Evolutionary conservation across 2,329 filamentous ascomycete species (phyloP).

Genomic region (Tolypocladium sp.): DNA sequence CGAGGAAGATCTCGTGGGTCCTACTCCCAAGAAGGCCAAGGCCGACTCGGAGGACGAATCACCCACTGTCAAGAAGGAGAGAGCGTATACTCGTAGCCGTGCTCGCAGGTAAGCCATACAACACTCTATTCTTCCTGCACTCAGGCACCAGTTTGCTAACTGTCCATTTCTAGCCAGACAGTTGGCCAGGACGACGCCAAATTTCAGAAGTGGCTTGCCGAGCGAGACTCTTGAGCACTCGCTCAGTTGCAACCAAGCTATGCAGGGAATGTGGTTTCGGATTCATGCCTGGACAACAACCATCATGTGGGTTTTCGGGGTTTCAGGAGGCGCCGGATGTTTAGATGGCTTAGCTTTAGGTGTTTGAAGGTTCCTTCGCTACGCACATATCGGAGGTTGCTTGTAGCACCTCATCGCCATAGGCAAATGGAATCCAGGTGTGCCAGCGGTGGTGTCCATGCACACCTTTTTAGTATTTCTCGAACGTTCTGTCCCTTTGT

Average conservation of each 20-base stretch:
- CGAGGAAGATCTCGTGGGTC: neutral
- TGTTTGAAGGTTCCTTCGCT: neutral
- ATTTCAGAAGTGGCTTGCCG: neutral
- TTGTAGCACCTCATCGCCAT: neutral
- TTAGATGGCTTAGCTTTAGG: neutral
- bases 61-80: constrained; percentile 10
- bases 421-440: neutral
- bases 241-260: neutral
- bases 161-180: neutral
- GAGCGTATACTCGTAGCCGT: neutral
- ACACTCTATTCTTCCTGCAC: too few relatives aligned
- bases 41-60: constrained; percentile 10
- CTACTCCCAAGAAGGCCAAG: constrained; percentile 21
- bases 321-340: neutral
- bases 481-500: neutral
- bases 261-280: neutral
- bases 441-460: neutral
- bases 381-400: neutral
- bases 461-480: neutral
- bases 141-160: neutral
- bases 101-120: constrained; percentile 9
- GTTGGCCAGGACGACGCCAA: neutral
- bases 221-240: neutral
- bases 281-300: neutral
- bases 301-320: neutral